phyloP scores from a whole-genome alignment of 805 yeast genomes.

The Suhomyces xylopsoci region DNA sequence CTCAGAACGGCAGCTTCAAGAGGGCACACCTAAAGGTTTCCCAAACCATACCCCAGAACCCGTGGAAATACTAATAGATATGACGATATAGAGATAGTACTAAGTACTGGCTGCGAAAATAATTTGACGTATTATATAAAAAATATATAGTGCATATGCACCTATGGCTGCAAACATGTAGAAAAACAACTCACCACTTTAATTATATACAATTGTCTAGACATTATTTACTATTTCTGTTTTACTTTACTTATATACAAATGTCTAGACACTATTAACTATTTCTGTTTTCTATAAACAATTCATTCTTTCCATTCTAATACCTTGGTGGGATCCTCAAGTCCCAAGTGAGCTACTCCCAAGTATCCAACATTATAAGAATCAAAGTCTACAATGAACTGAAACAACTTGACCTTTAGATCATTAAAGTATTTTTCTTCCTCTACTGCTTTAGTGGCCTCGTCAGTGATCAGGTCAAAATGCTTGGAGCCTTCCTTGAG shows the following conservation, averaged over 20 bases:
- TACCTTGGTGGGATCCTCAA: not conserved
- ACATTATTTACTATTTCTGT: not conserved
- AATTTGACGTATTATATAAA: not conserved
- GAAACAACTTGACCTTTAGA: conserved; percentile 35
- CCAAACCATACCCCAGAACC: conserved; percentile 2
- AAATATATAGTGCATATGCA: not conserved
- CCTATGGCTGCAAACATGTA: not conserved
- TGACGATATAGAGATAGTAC: not conserved
- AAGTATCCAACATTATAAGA: conserved; percentile 38
- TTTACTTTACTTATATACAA: not conserved
- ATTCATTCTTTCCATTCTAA: not conserved
- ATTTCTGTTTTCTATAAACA: not conserved
- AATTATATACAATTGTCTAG: not conserved
- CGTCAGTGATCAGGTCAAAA: conserved; percentile 22
- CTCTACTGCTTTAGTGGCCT: conserved; percentile 10
- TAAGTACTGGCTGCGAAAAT: not conserved
- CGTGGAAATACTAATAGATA: conserved; percentile 1
- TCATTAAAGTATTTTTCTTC: conserved; percentile 21
- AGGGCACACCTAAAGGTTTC: conserved; percentile 5
- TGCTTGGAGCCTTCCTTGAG: conserved; percentile 19
- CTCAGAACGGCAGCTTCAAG: conserved; percentile 14
- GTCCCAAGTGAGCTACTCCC: not conserved
- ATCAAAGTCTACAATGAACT: conserved; percentile 41
- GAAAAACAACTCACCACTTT: not conserved
- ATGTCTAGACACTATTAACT: not conserved